Base-by-base conservation (phyloP, 2,329 filamentous ascomycete genomes). In the Onygenales sp. region DNA sequence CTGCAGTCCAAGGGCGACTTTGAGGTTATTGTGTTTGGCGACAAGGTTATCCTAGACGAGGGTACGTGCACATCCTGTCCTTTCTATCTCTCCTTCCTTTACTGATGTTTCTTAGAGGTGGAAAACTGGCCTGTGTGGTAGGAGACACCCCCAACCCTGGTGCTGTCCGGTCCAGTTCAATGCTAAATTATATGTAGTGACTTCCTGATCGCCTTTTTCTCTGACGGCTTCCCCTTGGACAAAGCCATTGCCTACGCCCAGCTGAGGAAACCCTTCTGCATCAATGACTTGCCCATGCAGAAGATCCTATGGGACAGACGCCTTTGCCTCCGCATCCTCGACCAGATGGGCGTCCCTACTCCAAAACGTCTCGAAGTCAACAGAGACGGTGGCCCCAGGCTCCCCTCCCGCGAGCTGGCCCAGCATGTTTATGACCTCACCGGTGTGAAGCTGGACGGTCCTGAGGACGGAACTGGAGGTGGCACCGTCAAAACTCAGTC, bases 1-100 rank as follows among this genome's bases (percentile, higher is more conserved):
- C 78, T 98, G 17, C 92, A 96, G 59, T 83, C 87, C 36, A 91
- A 94, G 59, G 83, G 85, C 49, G 92, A 97, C 62, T 97, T 98
- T 64, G 92, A 98, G 63, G 91, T 97, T 27, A 86, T 95, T 57
- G 92, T 98, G 10, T 98, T 98, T 74, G 94, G 93, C 47, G 93
- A 98, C 74, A 98, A 98, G 72, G 92, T 96, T 43, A 98, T 98
- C 61, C 77, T 98, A 37, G 93, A 98, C 65, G 93, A 98, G 80
- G 80, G 81, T 82, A 61, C 61, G 77, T 66, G 9, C 7, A 42
- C n/a, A n/a, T 36, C 31, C 6, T 17, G 8, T 37, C 6, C 6
- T 17, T 8, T 31, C 11, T 14, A n/a, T 31, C 17, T 39, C 13
- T 33, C 14, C 6, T 48, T 31, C 48, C 27, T 42, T 42, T 47